Evolutionary conservation across 352 stramenopile species (phyloP).

Genomic region (Sclerospora graminicola): DNA sequence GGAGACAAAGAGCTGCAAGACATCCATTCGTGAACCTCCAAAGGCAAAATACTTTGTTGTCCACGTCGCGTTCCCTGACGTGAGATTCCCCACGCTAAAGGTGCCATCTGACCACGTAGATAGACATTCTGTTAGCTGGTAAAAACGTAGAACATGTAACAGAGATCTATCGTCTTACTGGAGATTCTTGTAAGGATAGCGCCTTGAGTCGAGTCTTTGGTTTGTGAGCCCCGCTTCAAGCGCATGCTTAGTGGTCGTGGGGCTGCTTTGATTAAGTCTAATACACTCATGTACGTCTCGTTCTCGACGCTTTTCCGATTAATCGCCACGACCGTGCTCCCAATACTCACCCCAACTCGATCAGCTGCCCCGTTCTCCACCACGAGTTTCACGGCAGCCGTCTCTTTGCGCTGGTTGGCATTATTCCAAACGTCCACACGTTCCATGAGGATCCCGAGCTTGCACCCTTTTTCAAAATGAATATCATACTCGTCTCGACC

Average conservation of each 20-base stretch:
- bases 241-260: constrained; percentile 65
- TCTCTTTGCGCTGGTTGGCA: too few species aligned
- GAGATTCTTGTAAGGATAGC: constrained; percentile 70
- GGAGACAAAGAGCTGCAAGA: constrained; percentile 78
- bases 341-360: too few species aligned
- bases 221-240: constrained; percentile 52
- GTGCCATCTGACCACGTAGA: constrained; percentile 45
- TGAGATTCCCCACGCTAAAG: constrained; percentile 77
- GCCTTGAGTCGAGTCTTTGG: constrained; percentile 64
- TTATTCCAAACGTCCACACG: too few species aligned
- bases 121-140: background rate
- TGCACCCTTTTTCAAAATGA: too few species aligned
- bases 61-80: constrained; percentile 64
- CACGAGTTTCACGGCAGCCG: too few species aligned
- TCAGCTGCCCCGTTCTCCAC: too few species aligned
- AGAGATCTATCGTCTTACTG: constrained; percentile 20
- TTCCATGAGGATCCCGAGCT: too few species aligned
- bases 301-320: too few species aligned
- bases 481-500: too few species aligned
- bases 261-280: constrained; percentile 70
- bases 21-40: constrained; percentile 68
- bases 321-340: too few species aligned
- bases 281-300: too few species aligned
- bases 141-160: too few species aligned
- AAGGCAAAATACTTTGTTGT: constrained; percentile 76